These are phyloP conservation scores for Themeda triandra DNA, from an alignment of 176 grass and related monocot genomes.

Conservation along the genomic window DNA sequence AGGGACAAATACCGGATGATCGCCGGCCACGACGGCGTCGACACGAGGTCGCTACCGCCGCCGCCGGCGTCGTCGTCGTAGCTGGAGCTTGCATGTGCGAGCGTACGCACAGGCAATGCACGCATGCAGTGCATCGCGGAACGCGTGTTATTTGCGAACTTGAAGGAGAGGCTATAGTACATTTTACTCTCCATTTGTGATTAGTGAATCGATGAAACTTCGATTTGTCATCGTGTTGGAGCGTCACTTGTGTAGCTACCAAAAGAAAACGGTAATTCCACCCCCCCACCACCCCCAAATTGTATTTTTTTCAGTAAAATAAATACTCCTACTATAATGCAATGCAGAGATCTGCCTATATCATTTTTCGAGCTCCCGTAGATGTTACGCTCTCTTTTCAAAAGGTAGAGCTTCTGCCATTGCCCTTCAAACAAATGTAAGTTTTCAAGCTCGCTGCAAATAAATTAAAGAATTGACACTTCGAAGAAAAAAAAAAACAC, in stretches of 20 bases:
- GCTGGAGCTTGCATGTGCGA: background rate
- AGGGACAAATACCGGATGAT: conserved; percentile 54
- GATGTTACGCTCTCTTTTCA: too few relatives aligned
- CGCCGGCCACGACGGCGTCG: conserved; percentile 42
- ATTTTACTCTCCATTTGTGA: background rate
- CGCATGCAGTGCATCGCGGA: background rate
- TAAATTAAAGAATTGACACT: too few relatives aligned
- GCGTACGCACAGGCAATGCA: background rate
- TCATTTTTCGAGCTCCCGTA: too few relatives aligned
- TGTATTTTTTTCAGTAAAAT: background rate
- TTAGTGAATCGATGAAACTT: background rate
- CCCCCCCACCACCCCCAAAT: too few relatives aligned
- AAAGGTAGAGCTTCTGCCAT: too few relatives aligned
- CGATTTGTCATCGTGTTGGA: background rate
- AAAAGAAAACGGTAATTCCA: background rate
- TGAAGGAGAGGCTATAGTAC: background rate
- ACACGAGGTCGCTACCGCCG: background rate
- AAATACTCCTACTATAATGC: background rate
- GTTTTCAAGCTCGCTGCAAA: too few relatives aligned
- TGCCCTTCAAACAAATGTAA: too few relatives aligned
- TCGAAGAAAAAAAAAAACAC: too few relatives aligned
- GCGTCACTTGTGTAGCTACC: background rate
- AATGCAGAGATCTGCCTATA: too few relatives aligned
- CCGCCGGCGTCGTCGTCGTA: background rate
- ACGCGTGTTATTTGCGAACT: background rate